Base-by-base conservation (phyloP, 805 yeast genomes). In the Kregervanrija pseudodelftensis region DNA sequence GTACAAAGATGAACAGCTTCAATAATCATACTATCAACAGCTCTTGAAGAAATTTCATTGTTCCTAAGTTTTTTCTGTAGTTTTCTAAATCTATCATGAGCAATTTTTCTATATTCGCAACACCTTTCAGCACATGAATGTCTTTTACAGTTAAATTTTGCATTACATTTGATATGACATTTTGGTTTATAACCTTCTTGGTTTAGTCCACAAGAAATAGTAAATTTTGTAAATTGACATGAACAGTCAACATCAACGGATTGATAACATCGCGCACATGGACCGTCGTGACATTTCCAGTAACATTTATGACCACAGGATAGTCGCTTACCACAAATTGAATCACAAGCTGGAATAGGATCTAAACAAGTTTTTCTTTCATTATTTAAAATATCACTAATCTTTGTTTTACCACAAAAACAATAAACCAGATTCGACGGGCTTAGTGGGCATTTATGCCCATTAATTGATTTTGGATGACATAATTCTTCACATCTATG, bases 1-100 rank as follows among this genome's bases (percentile, higher is more conserved):
- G 84, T 69, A 66, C 96, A 87, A 9, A 85, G 72, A 61, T 87
- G 96, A 3, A 69, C 71, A 1, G 88, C 80, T 55, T 87, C 95
- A 16, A 84, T 78, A 3, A 68, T 58, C 65, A 79, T 74, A 41
- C 77, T 79, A 50, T 80, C 80, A 41, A 63, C 61, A 46, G 46
- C 50, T 57, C 63, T 57, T 55, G 55, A 56, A 60, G 49, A 63
- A 56, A 59, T 51, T 4, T 53, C 38, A 50, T 76, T 72, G 44
- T 69, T 73, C 40, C 86, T 61, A 15, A 73, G 52, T 3, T 68
- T 74, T 53, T 75, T 77, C 69, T 67, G 45, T 33, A 62, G 45
- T 65, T 71, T 64, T 60, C 89, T 59, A 51, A 76, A 79, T 45
- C 87, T 64, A 34, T 61, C 68, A 38, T 72, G 63, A 0, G 93